Conservation (phyloP, 768 basidiomycete species). For the Rhizopogon salebrosus region DNA sequence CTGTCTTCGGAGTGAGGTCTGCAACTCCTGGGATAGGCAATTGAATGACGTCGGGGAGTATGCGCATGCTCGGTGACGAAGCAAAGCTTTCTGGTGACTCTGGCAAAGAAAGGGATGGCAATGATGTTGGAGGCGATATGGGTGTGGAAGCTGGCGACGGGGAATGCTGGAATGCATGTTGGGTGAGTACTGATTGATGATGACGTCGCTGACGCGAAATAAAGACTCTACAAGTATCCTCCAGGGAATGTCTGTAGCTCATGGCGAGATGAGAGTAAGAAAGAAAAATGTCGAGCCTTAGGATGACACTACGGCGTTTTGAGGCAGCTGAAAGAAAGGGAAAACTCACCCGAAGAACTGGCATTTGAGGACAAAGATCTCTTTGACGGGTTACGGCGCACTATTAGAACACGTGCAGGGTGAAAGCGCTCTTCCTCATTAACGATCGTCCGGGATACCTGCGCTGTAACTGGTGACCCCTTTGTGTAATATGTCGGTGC, state of each 20-base stretch:
- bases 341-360: slow-evolving; percentile 8
- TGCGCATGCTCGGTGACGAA: background rate
- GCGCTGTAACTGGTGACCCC: background rate
- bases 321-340: slow-evolving; percentile 11
- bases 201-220: slow-evolving; percentile 15
- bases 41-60: background rate
- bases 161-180: slow-evolving; percentile 3
- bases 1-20: slow-evolving; percentile 3
- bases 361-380: slow-evolving; percentile 18
- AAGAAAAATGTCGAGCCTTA: slow-evolving; percentile 1
- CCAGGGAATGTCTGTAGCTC: slow-evolving; percentile 23
- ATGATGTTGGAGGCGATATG: background rate
- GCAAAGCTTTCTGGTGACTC: background rate
- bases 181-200: background rate
- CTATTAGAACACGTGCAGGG: slow-evolving; percentile 5
- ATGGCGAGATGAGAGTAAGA: slow-evolving; percentile 16
- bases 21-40: slow-evolving; percentile 6
- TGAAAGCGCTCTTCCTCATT: background rate
- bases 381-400: slow-evolving; percentile 3
- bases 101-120: background rate
- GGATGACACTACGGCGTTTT: background rate
- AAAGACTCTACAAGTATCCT: slow-evolving; percentile 25
- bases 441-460: background rate
- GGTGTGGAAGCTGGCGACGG: background rate
- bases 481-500: background rate